Evolutionary conservation across 192 early-diverging fungal species (phyloP).

Genomic region (Entophlyctis helioformis): DNA sequence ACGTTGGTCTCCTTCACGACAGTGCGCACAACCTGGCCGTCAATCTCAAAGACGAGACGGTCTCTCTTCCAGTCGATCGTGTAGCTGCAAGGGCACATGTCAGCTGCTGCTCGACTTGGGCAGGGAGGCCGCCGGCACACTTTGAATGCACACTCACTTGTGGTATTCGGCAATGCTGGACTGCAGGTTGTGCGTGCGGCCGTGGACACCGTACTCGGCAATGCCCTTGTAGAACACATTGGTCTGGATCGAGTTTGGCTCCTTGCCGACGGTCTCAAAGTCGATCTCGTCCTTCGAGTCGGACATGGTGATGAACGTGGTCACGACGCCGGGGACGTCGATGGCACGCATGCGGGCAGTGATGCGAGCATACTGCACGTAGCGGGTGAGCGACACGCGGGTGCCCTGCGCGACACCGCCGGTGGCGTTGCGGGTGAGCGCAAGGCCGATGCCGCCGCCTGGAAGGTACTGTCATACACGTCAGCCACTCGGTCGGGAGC

Average conservation of each 20-base stretch:
- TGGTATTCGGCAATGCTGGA: slow-evolving; percentile 3
- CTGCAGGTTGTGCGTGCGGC: neutral
- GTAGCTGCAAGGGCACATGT: too few relatives aligned
- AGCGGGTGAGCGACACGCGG: slow-evolving; percentile 9
- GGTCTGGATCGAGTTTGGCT: slow-evolving; percentile 3
- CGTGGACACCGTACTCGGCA: slow-evolving; percentile 3
- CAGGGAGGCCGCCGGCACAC: too few relatives aligned
- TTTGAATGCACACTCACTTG: too few relatives aligned
- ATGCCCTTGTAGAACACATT: slow-evolving; percentile 30
- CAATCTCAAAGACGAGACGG: slow-evolving; percentile 2
- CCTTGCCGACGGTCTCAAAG: slow-evolving; percentile 22
- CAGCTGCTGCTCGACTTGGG: too few relatives aligned
- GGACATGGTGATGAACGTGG: slow-evolving; percentile 25
- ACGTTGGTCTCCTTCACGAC: neutral
- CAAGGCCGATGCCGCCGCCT: too few relatives aligned
- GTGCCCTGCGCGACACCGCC: slow-evolving; percentile 1
- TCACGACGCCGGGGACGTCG: slow-evolving; percentile 12
- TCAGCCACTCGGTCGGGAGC: too few relatives aligned
- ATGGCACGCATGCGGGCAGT: slow-evolving; percentile 7
- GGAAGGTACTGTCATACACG: too few relatives aligned
- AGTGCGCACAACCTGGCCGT: slow-evolving; percentile 9
- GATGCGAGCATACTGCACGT: slow-evolving; percentile 17
- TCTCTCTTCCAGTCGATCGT: slow-evolving; percentile 19
- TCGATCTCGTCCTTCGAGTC: slow-evolving; percentile 33
- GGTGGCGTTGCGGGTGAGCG: neutral